Evolutionary conservation across 345 rosid genomes (phyloP).

Genomic region (Eucalyptus virginea): DNA sequence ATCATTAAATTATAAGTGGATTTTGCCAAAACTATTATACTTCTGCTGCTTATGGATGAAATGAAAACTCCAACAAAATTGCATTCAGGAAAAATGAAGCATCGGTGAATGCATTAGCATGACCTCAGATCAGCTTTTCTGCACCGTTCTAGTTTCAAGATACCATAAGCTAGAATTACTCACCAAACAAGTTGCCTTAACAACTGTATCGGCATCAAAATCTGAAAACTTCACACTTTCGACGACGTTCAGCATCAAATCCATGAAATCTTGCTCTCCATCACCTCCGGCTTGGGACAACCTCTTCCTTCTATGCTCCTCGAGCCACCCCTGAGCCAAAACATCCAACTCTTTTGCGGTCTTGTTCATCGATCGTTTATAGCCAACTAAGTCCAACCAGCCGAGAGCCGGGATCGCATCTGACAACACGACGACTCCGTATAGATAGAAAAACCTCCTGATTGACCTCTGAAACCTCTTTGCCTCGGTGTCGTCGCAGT

Average conservation of each 20-base stretch:
- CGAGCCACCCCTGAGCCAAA: constrained; percentile 13
- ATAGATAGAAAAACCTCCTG: constrained; percentile 1
- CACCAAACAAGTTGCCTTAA: constrained; percentile 23
- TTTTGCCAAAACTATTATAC: not conserved
- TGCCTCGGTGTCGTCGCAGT: not conserved
- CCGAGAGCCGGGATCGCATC: constrained; percentile 30
- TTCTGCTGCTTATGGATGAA: not conserved
- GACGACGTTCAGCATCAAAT: constrained; percentile 11
- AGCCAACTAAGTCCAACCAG: constrained; percentile 23
- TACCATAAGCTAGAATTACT: not conserved
- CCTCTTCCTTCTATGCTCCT: constrained; percentile 25
- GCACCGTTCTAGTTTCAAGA: constrained; percentile 2
- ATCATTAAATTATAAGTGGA: not conserved
- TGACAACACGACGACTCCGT: constrained; percentile 12
- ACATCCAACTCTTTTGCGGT: constrained; percentile 20
- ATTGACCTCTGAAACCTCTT: not conserved
- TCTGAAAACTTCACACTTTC: not conserved
- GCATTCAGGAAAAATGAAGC: not conserved
- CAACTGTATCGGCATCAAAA: constrained; percentile 12
- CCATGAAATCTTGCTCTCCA: constrained; percentile 27
- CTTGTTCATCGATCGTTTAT: constrained; percentile 16
- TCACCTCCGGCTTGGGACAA: not conserved
- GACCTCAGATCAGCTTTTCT: not conserved
- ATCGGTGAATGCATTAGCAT: not conserved
- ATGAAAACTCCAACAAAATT: not conserved